A percentile compares a stretch with the other conserved stretches of the same genome.
Evolutionary conservation across 495 filamentous ascomycete species (phyloP).

Genomic region (Neurospora sp.): DNA sequence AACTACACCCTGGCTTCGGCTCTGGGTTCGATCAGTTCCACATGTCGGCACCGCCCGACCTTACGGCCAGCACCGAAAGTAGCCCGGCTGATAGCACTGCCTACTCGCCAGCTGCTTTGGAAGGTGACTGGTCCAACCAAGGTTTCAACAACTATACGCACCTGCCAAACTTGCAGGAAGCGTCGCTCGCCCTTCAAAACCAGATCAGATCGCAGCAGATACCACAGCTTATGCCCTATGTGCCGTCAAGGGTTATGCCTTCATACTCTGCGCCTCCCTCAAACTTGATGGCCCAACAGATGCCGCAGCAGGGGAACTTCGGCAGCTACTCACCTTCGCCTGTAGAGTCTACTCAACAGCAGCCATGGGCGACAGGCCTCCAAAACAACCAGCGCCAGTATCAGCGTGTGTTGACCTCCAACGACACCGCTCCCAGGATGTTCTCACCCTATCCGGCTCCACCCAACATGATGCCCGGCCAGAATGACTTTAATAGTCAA

Average conservation of each 20-base stretch:
- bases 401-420: background rate
- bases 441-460: background rate
- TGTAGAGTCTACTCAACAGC: background rate
- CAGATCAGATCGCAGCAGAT: conserved; percentile 12
- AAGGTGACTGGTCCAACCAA: background rate
- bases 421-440: background rate
- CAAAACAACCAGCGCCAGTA: background rate
- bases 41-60: conserved; percentile 22
- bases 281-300: background rate
- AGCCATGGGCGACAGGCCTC: background rate
- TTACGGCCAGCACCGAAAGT: conserved; percentile 31
- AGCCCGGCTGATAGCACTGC: conserved; percentile 21
- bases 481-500: background rate
- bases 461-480: background rate
- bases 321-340: background rate
- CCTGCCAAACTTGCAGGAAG: conserved; percentile 27
- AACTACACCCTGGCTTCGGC: conserved; percentile 16
- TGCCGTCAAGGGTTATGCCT: background rate
- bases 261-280: background rate
- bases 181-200: conserved; percentile 15
- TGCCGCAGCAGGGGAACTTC: background rate
- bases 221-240: conserved; percentile 7
- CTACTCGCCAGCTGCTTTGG: conserved; percentile 29
- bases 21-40: conserved; percentile 11
- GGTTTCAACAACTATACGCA: conserved; percentile 32